phyloP scores from a whole-genome alignment of 1,284 basidiomycete species.

The Nidula niveotomentosa region DNA sequence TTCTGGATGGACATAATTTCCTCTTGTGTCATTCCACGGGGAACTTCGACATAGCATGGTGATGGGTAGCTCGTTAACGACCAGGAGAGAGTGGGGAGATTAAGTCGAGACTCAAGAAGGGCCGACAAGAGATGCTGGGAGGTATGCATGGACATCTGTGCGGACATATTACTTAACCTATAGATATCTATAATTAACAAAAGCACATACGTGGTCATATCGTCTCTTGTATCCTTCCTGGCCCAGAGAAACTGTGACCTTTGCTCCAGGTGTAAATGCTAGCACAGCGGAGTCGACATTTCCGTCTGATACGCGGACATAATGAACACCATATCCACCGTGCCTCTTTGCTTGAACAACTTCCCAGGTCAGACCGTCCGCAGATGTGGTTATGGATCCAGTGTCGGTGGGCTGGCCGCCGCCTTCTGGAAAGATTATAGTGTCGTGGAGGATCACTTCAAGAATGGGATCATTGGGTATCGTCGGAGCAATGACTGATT shows the following conservation, averaged over 20 bases:
- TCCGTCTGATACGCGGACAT: slow-evolving; percentile 50
- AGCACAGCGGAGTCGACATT: slow-evolving; percentile 42
- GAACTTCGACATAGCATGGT: slow-evolving; percentile 79
- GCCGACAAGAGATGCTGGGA: slow-evolving; percentile 85
- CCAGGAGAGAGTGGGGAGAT: slow-evolving; percentile 85
- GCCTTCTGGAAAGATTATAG: slow-evolving; percentile 88
- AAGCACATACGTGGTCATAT: slow-evolving; percentile 70
- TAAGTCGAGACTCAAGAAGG: slow-evolving; percentile 65
- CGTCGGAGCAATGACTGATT: slow-evolving; percentile 46
- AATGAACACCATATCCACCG: slow-evolving; percentile 80
- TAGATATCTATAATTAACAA: neutral
- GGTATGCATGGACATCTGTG: slow-evolving; percentile 81
- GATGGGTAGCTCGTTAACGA: slow-evolving; percentile 67
- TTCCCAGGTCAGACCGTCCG: slow-evolving; percentile 47
- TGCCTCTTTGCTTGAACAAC: slow-evolving; percentile 73
- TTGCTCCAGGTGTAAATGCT: slow-evolving; percentile 47
- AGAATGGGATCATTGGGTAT: slow-evolving; percentile 48
- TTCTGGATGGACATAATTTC: slow-evolving; percentile 68
- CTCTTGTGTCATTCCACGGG: slow-evolving; percentile 62
- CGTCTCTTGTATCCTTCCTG: slow-evolving; percentile 69
- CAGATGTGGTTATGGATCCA: slow-evolving; percentile 52
- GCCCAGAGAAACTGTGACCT: slow-evolving; percentile 57
- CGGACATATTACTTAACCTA: no score
- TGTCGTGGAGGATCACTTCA: slow-evolving; percentile 76
- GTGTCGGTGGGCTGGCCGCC: slow-evolving; percentile 86